These are phyloP conservation scores for Dujonia santamariae DNA, from an alignment of 1,139 yeast species.

Conservation along the genomic window DNA sequence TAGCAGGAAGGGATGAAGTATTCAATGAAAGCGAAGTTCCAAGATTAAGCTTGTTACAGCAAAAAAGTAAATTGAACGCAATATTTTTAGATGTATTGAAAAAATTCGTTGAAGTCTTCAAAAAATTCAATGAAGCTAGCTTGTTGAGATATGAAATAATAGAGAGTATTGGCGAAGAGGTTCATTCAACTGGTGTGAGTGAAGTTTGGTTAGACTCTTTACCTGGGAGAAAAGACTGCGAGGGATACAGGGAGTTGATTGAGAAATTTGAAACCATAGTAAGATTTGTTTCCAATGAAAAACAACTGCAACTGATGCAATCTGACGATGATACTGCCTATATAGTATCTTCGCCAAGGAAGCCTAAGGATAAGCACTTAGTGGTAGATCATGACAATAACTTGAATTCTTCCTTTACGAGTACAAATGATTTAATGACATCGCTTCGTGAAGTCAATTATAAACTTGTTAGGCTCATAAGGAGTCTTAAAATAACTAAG, in stretches of 20 bases:
- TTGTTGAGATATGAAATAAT: constrained; percentile 24
- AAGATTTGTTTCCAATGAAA: not conserved
- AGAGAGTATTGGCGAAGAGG: constrained; percentile 27
- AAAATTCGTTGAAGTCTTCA: constrained; percentile 29
- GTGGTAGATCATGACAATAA: not conserved
- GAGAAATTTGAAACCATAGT: constrained; percentile 29
- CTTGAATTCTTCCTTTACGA: constrained; percentile 1
- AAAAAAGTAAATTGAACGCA: constrained; percentile 29
- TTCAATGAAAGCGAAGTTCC: constrained; percentile 17
- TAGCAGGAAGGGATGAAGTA: constrained; percentile 1
- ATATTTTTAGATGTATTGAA: constrained; percentile 35
- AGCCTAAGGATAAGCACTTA: constrained; percentile 9
- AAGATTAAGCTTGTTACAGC: constrained; percentile 28
- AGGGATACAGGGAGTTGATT: constrained; percentile 25
- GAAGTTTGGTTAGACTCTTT: constrained; percentile 17
- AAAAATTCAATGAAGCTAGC: constrained; percentile 26
- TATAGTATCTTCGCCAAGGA: constrained; percentile 40
- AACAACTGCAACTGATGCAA: too few relatives aligned
- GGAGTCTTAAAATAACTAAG: constrained; percentile 36
- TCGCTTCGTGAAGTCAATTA: constrained; percentile 35
- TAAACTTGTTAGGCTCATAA: constrained; percentile 32
- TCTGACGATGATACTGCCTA: constrained; percentile 23
- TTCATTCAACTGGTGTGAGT: constrained; percentile 14
- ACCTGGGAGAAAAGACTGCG: constrained; percentile 32
- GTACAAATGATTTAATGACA: constrained; percentile 20